phyloP scores from a whole-genome alignment of 1,284 basidiomycete species.

The Ceratobasidium papillatum region DNA sequence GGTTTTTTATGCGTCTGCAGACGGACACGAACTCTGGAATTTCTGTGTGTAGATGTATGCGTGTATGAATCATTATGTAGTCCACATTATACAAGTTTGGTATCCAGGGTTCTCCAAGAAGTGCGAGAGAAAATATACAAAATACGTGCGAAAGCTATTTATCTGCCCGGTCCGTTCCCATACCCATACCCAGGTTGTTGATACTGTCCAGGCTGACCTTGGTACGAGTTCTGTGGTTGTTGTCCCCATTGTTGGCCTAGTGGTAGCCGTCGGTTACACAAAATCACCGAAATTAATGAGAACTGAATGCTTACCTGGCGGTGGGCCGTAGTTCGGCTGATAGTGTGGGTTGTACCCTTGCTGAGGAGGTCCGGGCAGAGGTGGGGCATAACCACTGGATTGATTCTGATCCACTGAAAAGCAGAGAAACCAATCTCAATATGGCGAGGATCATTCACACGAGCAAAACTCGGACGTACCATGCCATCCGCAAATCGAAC shows the following conservation, averaged over 20 bases:
- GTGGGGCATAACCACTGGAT: conserved; percentile 24
- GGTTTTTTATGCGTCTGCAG: neutral
- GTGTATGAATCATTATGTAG: conserved; percentile 30
- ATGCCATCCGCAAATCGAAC: conserved; percentile 37
- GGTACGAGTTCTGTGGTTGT: conserved; percentile 15
- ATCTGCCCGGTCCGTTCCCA: neutral
- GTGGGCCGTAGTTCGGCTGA: conserved; percentile 26
- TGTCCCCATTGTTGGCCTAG: conserved; percentile 37
- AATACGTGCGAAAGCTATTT: neutral
- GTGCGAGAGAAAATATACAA: neutral
- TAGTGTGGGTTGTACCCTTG: conserved; percentile 27
- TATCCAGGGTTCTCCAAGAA: neutral
- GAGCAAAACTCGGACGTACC: neutral
- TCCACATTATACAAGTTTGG: conserved; percentile 12
- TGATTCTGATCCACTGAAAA: conserved; percentile 26
- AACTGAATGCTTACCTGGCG: conserved; percentile 15
- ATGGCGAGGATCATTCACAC: neutral
- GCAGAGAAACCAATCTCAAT: neutral
- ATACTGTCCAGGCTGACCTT: conserved; percentile 36
- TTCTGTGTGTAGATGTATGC: conserved; percentile 15
- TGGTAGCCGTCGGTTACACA: neutral
- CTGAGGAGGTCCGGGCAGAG: conserved; percentile 27
- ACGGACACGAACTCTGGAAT: neutral
- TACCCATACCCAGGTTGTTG: conserved; percentile 32
- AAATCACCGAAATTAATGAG: neutral